Conservation (phyloP, 306 rosid species). For the Herpetospermum pedunculosum region DNA sequence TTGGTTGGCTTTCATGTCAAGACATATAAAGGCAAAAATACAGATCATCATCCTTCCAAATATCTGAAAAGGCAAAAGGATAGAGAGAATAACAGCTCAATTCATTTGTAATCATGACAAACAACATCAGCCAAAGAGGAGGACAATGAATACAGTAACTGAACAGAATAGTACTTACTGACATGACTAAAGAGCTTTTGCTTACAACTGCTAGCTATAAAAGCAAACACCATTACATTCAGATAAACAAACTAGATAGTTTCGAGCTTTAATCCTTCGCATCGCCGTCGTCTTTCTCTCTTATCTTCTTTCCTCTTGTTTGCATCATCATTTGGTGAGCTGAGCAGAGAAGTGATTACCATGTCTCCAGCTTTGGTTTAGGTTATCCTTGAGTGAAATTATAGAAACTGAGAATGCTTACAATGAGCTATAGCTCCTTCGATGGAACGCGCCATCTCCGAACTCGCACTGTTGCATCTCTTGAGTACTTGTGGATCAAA, state of each 20-base stretch:
- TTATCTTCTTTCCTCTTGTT: not conserved
- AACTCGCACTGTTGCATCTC: conserved; percentile 62
- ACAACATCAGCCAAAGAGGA: conserved; percentile 5
- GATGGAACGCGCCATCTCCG: conserved; percentile 59
- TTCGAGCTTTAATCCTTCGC: not conserved
- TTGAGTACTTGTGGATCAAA: conserved; percentile 40
- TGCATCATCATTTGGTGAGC: not conserved
- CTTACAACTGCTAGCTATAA: not conserved
- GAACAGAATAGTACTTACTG: not conserved
- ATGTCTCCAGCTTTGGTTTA: not conserved
- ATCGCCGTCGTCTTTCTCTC: not conserved
- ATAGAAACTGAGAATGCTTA: conserved; percentile 42
- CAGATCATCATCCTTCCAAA: not conserved
- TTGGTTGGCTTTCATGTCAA: not conserved
- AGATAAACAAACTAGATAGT: not conserved
- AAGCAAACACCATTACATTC: not conserved
- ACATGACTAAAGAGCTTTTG: not conserved
- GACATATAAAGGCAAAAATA: not conserved
- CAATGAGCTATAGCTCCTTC: conserved; percentile 98
- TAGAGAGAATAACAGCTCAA: not conserved
- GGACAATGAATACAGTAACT: not conserved
- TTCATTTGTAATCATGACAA: not conserved
- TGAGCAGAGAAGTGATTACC: not conserved
- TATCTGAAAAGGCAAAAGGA: not conserved
- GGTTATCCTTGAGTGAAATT: conserved; percentile 4